Conservation (phyloP, 83 land plant species). For the Larix sibirica region DNA sequence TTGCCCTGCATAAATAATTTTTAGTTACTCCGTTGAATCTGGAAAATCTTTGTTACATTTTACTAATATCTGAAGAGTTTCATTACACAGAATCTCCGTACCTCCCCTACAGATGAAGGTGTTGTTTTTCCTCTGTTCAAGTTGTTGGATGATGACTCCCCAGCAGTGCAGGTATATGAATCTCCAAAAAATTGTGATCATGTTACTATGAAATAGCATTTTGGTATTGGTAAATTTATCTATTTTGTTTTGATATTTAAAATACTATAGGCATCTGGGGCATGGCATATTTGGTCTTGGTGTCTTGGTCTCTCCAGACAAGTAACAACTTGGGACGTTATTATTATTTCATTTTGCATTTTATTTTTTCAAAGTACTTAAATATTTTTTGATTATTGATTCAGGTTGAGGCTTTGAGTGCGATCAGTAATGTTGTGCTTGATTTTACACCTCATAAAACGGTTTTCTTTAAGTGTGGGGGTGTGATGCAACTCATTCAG, state of each 20-base stretch:
- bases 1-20: too few relatives aligned
- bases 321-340: too few relatives aligned
- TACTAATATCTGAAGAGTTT: constrained; percentile 3
- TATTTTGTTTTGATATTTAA: too few relatives aligned
- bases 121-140: constrained; percentile 63
- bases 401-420: constrained; percentile 91
- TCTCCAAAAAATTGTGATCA: too few relatives aligned
- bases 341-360: too few relatives aligned
- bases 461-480: constrained; percentile 64
- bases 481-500: constrained; percentile 69
- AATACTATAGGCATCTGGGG: too few relatives aligned
- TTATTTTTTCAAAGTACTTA: not conserved
- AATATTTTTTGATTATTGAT: not conserved
- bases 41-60: not conserved
- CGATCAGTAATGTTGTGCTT: constrained; percentile 85
- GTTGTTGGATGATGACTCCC: constrained; percentile 68
- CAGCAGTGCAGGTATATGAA: constrained; percentile 69
- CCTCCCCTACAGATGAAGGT: constrained; percentile 66
- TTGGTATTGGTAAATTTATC: too few relatives aligned
- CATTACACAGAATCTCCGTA: constrained; percentile 72
- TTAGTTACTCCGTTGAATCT: too few relatives aligned
- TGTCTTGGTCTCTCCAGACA: too few relatives aligned
- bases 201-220: too few relatives aligned
- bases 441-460: constrained; percentile 74
- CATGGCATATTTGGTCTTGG: too few relatives aligned